phyloP scores from a whole-genome alignment of 805 yeast species.

The Cyberlindnera samutprakarnensis region DNA sequence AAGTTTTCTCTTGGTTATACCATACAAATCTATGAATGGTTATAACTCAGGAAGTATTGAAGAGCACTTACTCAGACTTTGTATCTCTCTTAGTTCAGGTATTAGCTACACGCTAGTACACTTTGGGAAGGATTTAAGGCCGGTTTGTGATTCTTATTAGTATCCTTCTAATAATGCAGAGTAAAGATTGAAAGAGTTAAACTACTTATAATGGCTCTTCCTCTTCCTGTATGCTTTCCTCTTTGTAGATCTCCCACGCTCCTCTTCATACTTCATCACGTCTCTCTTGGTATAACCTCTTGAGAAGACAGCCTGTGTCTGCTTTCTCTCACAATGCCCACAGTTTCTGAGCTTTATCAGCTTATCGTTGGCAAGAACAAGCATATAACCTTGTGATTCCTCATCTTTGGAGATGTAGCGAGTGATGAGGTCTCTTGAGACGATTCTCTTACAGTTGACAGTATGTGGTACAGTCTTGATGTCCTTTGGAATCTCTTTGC shows the following conservation, averaged over 20 bases:
- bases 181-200: too few species aligned
- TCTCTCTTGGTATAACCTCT: conserved; percentile 18
- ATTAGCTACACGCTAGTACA: too few species aligned
- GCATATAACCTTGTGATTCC: conserved; percentile 4
- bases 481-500: background rate
- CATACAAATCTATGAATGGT: too few species aligned
- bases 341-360: conserved; percentile 16
- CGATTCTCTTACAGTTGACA: too few species aligned
- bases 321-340: conserved; percentile 10
- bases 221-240: conserved; percentile 1
- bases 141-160: too few species aligned
- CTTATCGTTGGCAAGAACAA: conserved; percentile 10
- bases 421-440: background rate
- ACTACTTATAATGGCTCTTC: background rate
- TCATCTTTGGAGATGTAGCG: conserved; percentile 5
- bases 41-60: too few species aligned
- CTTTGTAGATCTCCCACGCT: background rate
- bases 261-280: conserved; percentile 3
- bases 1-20: too few species aligned
- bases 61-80: too few species aligned
- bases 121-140: too few species aligned
- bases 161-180: too few species aligned
- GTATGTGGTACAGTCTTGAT: too few species aligned
- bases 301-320: conserved; percentile 6
- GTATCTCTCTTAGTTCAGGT: too few species aligned